Base-by-base conservation (phyloP, 768 basidiomycete genomes). In the Naganishia antarctica region DNA sequence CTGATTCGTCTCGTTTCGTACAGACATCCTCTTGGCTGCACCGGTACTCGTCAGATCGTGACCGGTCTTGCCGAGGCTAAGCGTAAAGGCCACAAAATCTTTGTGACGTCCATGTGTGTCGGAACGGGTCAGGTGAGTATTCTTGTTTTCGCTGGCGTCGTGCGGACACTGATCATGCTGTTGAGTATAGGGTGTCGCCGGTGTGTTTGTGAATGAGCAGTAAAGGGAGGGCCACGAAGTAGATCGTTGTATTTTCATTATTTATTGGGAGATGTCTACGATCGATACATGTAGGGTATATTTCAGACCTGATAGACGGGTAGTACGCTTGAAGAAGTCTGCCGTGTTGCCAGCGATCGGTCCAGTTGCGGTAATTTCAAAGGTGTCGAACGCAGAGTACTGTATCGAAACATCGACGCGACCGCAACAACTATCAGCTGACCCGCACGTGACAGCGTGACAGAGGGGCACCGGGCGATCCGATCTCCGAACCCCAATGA, bases 51-150 rank as follows among this genome's bases (percentile, higher is more conserved):
- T 23, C 92, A 93, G 79, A 82, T 94, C 63, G 89, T 88, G 0
- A 94, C 91, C 8, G 91, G 87, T 13, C 78, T 90, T 67, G 51
- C 73, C 73, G 86, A 90, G 51, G 87, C 88, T 12, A 91, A 86
- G 81, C 84, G 89, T 76, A 86, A 84, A 49, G 83, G 83, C 16
- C 81, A 82, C 25, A 87, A 86, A 74, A 80, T 94, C 67, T 91
- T 94, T 69, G 86, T 88, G 32, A 92, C 90, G 1, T 87, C 85
- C 69, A 94, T 94, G 91, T 93, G 91, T 74, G 86, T 91, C 71
- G 90, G 90, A 7, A 84, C 83, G 15, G 89, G 90, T 25, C 91
- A 91, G 88, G 73, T 68, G 29, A 15, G 72, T 63, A 23, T 11
- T 25, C 18, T 9, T 4, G 8, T 28, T 4, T 13, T 28, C 26